Evolutionary conservation across 108 stramenopile species (phyloP).

Genomic region (Cyclotella choctawhatcheeana): DNA sequence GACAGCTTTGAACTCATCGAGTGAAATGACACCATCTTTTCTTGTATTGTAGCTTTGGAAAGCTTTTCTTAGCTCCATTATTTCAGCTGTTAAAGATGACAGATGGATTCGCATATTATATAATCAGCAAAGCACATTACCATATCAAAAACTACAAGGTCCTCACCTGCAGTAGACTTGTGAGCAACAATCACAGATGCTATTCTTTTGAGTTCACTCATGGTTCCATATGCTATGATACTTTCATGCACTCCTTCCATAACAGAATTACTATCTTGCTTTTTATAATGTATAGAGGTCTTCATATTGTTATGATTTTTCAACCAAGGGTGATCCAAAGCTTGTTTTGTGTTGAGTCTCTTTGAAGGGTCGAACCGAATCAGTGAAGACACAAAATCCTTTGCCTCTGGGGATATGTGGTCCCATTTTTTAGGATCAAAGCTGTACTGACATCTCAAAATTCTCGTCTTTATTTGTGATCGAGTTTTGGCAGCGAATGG

Average conservation of each 20-base stretch:
- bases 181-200: conserved; percentile 82
- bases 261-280: conserved; percentile 24
- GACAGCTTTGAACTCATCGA: conserved; percentile 74
- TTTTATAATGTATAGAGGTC: neutral
- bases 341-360: conserved; percentile 63
- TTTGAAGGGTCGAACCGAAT: conserved; percentile 62
- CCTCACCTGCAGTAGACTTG: conserved; percentile 44
- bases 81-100: conserved; percentile 48
- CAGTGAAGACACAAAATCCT: conserved; percentile 66
- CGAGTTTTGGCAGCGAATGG: conserved; percentile 64
- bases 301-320: conserved; percentile 37
- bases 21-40: conserved; percentile 71
- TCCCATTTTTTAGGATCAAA: conserved; percentile 64
- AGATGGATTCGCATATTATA: neutral
- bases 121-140: neutral
- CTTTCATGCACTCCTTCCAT: conserved; percentile 50
- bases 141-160: too few species aligned
- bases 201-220: conserved; percentile 69
- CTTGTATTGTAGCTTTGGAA: conserved; percentile 70
- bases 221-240: conserved; percentile 49
- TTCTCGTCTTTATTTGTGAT: conserved; percentile 54
- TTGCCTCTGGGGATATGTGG: conserved; percentile 61
- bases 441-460: conserved; percentile 63
- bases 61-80: conserved; percentile 73
- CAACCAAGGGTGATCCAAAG: conserved; percentile 68